Base-by-base conservation (phyloP, 202 grass and related monocot species). In the Schoenoplectus tabernaemontani region DNA sequence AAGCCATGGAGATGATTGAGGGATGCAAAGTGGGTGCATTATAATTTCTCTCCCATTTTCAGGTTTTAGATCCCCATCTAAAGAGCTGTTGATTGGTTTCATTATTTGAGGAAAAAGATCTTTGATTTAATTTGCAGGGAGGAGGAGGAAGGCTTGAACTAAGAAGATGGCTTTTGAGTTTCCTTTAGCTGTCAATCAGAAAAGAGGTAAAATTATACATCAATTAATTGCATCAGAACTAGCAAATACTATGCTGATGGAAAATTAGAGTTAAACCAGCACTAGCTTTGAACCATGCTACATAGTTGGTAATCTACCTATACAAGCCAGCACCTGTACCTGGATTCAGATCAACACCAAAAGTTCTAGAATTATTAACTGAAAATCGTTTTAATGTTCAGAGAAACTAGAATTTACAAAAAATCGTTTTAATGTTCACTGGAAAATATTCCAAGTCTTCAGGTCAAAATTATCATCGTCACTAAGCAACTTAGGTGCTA, bases 1-100 rank as follows among this genome's bases (percentile, higher is more conserved):
- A 41, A 96, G 90, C 93, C 93, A 96, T 8, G 93, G 93, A 2
- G 93, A 96, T 8, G 86, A 96, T 79, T 84, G 84, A n/a, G 85
- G 86, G 5, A 79, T 54, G 23, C 92, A 96, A 65, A 92, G 93
- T 1, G 93, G 93, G 63, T 90, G 93, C 87, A 92, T 92, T 69
- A 96, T 92, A 56, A 96, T 96, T 87, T 92, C 92, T 78, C 88
- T 90, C 0, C 84, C 87, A 26, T 84, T 83, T 68, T 96, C 86
- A 16, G 22, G 77, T 37, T 68, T 80, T n/a, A 39, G n/a, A 32
- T 85, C 77, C 30, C 13, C 50, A 24, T 53, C 53, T 32, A 72
- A 36, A 11, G 64, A 47, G 24, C 19, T 9, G 16, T 72, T 42
- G 42, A 32, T 28, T 46, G 53, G 51, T 26, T 85, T 64, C 83